Conservation (phyloP, 202 grass and related monocot species). For the Carex arenaria region DNA sequence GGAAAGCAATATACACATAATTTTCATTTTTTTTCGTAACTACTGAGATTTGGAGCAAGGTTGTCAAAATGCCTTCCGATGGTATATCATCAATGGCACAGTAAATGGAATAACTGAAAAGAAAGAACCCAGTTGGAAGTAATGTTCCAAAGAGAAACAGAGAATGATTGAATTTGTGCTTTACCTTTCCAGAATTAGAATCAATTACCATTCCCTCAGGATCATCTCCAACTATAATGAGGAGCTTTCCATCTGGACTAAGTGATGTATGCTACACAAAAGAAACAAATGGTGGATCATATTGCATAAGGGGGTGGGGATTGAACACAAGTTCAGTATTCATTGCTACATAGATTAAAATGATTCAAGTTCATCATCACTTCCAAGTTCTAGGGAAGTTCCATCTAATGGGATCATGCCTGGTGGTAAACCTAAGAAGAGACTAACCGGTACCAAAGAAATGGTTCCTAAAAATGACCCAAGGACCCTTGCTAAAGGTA, state of each 20-base stretch:
- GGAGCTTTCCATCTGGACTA: constrained; percentile 74
- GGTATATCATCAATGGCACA: neutral
- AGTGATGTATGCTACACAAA: constrained; percentile 70
- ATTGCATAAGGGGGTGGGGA: neutral
- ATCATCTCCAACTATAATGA: constrained; percentile 75
- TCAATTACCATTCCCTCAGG: constrained; percentile 71
- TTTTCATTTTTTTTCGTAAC: neutral
- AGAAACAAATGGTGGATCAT: neutral
- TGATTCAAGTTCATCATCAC: constrained; percentile 3
- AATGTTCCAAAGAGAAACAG: neutral
- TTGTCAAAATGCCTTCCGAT: neutral
- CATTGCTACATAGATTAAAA: constrained; percentile 7
- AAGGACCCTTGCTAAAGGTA: neutral
- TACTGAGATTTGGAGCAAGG: neutral
- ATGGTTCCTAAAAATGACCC: neutral
- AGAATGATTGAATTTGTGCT: neutral
- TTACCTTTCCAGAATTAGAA: constrained; percentile 82
- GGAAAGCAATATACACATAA: constrained; percentile 19
- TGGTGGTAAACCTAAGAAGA: neutral
- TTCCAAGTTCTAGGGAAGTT: neutral
- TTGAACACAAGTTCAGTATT: neutral
- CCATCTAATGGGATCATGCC: neutral
- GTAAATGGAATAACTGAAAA: neutral
- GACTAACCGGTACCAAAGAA: neutral
- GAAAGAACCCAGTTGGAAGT: constrained; percentile 1